phyloP scores from a whole-genome alignment of 1,284 basidiomycete species.

The Irpex sp. region DNA sequence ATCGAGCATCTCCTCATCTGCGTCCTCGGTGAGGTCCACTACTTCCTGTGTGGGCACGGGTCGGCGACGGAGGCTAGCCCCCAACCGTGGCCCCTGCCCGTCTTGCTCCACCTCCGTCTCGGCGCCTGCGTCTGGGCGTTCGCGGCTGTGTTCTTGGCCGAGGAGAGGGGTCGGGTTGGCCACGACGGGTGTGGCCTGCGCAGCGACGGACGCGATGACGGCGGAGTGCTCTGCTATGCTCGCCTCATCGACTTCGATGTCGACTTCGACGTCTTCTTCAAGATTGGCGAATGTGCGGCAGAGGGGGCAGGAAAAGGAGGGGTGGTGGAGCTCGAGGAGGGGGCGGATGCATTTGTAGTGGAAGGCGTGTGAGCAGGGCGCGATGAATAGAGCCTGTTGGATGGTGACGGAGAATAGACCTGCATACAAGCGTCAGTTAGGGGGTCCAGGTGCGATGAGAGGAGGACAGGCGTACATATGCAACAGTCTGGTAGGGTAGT shows the following conservation, averaged over 20 bases:
- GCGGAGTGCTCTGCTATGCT: constrained; percentile 27
- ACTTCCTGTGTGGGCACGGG: constrained; percentile 14
- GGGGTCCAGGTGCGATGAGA: background rate
- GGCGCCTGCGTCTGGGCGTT: constrained; percentile 37
- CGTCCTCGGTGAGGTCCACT: constrained; percentile 23
- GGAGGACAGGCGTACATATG: constrained; percentile 64
- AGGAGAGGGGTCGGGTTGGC: background rate
- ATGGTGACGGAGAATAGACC: constrained; percentile 92
- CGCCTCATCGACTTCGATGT: constrained; percentile 51
- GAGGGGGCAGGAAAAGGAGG: constrained; percentile 93
- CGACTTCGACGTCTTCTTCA: constrained; percentile 96
- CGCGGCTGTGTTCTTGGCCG: constrained; percentile 14
- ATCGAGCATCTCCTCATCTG: constrained; percentile 30
- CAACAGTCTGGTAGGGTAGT: constrained; percentile 84
- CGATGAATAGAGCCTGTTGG: constrained; percentile 95
- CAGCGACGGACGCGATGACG: constrained; percentile 9
- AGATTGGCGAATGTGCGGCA: constrained; percentile 93
- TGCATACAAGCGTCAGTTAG: constrained; percentile 26
- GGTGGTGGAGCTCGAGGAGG: constrained; percentile 82
- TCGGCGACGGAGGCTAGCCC: constrained; percentile 16
- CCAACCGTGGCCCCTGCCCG: constrained; percentile 20
- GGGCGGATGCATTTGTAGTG: constrained; percentile 99
- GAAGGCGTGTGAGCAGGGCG: constrained; percentile 94
- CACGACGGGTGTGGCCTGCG: constrained; percentile 13
- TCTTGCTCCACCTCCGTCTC: constrained; percentile 60